Percentiles rank a stretch among this genome's conserved stretches.
Conservation (phyloP, 495 filamentous ascomycete genomes). For the Neurospora sp. region DNA sequence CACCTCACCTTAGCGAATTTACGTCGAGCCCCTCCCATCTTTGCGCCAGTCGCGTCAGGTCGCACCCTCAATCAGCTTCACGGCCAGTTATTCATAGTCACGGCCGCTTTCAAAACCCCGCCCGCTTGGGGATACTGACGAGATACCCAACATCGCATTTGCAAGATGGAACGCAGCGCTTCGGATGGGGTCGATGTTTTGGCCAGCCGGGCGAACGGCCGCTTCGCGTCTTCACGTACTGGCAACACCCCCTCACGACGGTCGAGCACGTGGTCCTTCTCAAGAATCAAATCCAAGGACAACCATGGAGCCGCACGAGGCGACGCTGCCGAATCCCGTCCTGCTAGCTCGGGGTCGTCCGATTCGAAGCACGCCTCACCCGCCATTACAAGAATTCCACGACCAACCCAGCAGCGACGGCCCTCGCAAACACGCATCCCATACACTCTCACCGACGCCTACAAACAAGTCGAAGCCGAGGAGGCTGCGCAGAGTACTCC, state of each 20-base stretch:
- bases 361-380: slow-evolving; percentile 18
- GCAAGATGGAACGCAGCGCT: slow-evolving; percentile 18
- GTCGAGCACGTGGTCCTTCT: slow-evolving; percentile 14
- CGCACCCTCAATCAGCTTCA: neutral
- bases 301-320: neutral
- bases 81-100: neutral
- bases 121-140: neutral
- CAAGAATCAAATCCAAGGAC: slow-evolving; percentile 8
- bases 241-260: slow-evolving; percentile 18
- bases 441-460: slow-evolving; percentile 31
- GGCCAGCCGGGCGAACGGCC: slow-evolving; percentile 6
- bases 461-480: slow-evolving; percentile 31
- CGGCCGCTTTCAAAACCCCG: neutral
- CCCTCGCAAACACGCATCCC: slow-evolving; percentile 24
- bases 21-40: neutral
- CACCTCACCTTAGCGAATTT: neutral
- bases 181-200: slow-evolving; percentile 3
- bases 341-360: slow-evolving; percentile 5
- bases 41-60: neutral
- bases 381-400: slow-evolving; percentile 30
- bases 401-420: slow-evolving; percentile 15
- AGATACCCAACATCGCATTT: neutral
- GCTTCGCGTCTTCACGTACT: slow-evolving; percentile 11
- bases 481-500: slow-evolving; percentile 35
- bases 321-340: neutral